These are phyloP conservation scores for Plenodomus lindquistii DNA, from an alignment of 2,329 filamentous ascomycete species.

Conservation along the genomic window DNA sequence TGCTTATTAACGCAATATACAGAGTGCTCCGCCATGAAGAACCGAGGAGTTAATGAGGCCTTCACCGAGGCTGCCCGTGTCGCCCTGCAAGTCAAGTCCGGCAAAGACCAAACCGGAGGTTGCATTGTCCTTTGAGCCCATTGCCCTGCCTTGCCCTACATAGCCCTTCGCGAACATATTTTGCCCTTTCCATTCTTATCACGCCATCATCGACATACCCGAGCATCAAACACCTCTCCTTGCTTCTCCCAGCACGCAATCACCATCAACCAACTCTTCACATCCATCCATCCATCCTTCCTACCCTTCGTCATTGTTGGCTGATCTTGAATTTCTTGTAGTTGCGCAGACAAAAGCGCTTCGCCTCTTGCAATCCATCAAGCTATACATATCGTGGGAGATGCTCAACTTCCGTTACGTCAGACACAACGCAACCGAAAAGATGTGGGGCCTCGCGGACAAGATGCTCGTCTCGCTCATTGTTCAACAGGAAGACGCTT, in stretches of 20 bases:
- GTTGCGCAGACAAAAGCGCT: neutral
- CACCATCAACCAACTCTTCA: neutral
- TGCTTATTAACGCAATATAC: conserved; percentile 12
- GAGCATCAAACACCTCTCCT: neutral
- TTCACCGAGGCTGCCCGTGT: conserved; percentile 98
- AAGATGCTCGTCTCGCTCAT: neutral
- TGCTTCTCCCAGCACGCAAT: too few relatives aligned
- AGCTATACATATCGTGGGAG: neutral
- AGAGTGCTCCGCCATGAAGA: conserved; percentile 99
- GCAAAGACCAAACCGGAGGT: conserved; percentile 51
- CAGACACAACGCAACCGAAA: neutral
- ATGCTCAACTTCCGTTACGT: neutral
- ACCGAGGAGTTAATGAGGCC: conserved; percentile 96
- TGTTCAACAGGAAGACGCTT: neutral
- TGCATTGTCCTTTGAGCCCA: conserved; percentile 41
- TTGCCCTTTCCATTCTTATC: neutral
- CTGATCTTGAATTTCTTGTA: neutral
- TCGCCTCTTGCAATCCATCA: neutral
- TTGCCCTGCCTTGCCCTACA: neutral
- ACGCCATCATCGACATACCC: neutral
- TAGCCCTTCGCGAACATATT: conserved; percentile 8
- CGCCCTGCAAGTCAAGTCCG: conserved; percentile 66
- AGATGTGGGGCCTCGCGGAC: neutral
- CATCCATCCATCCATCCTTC: neutral
- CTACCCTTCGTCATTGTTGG: neutral